Percentiles rank a stretch among this genome's conserved stretches.
phyloP scores from a whole-genome alignment of 1,284 basidiomycete genomes.

The Sanguinoderma infundibulare region DNA sequence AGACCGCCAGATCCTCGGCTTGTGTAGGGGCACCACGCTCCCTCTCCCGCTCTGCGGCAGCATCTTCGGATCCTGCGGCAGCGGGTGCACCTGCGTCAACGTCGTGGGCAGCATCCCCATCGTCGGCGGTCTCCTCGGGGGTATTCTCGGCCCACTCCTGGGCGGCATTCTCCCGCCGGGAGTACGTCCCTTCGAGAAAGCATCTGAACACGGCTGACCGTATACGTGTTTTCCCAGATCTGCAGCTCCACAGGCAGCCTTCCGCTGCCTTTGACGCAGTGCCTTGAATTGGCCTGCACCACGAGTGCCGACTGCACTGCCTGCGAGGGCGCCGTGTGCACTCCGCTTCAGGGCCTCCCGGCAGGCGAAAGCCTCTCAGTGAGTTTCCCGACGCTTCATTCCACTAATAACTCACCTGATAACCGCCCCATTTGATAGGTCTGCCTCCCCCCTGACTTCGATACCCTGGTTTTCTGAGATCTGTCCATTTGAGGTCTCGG shows the following conservation, averaged over 20 bases:
- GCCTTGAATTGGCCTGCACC: slow-evolving; percentile 1
- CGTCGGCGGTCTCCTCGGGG: neutral
- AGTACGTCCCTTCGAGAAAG: no score
- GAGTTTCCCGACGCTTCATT: neutral
- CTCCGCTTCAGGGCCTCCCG: neutral
- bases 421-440: neutral
- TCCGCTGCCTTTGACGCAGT: neutral
- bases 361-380: neutral
- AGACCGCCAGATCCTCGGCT: slow-evolving; percentile 2
- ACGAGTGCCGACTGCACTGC: neutral
- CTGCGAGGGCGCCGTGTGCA: neutral
- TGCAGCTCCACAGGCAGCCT: neutral
- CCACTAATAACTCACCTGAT: neutral
- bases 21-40: neutral
- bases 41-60: slow-evolving; percentile 1
- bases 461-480: no score
- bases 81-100: slow-evolving; percentile 1
- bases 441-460: neutral
- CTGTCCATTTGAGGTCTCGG: no score
- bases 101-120: slow-evolving; percentile 1
- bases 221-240: neutral
- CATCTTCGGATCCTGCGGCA: slow-evolving; percentile 1
- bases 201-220: no score
- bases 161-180: slow-evolving; percentile 1
- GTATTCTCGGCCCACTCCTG: neutral